Percentiles rank a stretch among this genome's conserved stretches.
phyloP scores from a whole-genome alignment of 1,284 basidiomycete species.

The Lentinula novae-zelandiae region DNA sequence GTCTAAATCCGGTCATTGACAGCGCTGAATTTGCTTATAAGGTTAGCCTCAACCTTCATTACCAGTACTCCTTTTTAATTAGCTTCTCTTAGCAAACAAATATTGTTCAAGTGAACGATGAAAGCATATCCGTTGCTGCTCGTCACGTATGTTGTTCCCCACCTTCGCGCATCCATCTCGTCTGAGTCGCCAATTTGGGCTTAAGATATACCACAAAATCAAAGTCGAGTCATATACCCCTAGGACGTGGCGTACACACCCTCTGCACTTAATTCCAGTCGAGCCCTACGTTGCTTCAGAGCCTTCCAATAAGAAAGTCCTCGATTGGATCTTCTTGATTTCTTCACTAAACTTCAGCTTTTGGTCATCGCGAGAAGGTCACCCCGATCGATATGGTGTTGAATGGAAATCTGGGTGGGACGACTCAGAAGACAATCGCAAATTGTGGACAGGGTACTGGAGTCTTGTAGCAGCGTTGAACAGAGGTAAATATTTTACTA shows the following conservation, averaged over 20 bases:
- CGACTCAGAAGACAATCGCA: constrained; percentile 28
- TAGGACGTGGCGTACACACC: constrained; percentile 73
- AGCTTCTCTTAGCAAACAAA: constrained; percentile 41
- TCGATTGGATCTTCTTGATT: constrained; percentile 84
- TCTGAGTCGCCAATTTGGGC: constrained; percentile 1
- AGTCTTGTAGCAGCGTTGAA: constrained; percentile 75
- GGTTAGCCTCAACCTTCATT: constrained; percentile 28
- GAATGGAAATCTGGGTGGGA: constrained; percentile 72
- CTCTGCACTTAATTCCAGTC: constrained; percentile 67
- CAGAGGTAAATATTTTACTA: constrained; percentile 46
- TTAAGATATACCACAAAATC: constrained; percentile 59
- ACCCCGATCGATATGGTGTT: constrained; percentile 61
- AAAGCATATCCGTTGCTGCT: constrained; percentile 57
- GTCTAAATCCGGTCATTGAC: constrained; percentile 45
- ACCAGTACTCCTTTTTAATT: background rate
- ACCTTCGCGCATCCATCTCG: constrained; percentile 1
- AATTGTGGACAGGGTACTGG: constrained; percentile 76
- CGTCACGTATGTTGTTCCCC: constrained; percentile 45
- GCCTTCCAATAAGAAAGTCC: constrained; percentile 49
- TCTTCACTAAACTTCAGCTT: constrained; percentile 84
- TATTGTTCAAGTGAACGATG: constrained; percentile 53
- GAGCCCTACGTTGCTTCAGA: constrained; percentile 53
- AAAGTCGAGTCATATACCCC: constrained; percentile 64
- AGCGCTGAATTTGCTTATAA: constrained; percentile 48
- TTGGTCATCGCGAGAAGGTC: constrained; percentile 70